A percentile compares a stretch with the other conserved stretches of the same genome.
Evolutionary conservation across 768 basidiomycete species (phyloP).

Genomic region (Rhodotorula graminis): DNA sequence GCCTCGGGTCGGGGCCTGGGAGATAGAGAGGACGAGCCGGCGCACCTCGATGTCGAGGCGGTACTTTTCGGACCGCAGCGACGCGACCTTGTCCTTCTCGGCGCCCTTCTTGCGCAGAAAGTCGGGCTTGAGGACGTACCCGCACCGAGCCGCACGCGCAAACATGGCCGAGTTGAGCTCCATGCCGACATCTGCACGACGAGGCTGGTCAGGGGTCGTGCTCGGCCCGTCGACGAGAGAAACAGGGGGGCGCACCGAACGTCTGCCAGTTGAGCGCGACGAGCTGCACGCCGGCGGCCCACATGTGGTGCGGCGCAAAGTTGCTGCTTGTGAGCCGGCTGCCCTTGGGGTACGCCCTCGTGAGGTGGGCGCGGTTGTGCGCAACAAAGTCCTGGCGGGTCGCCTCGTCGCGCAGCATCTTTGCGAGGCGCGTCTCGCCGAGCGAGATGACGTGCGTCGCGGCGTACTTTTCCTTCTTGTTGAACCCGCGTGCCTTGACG

Average conservation of each 20-base stretch:
- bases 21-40: slow-evolving; percentile 3
- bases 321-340: slow-evolving; percentile 75
- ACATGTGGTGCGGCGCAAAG: slow-evolving; percentile 80
- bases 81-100: slow-evolving; percentile 56
- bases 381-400: slow-evolving; percentile 58
- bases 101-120: slow-evolving; percentile 57
- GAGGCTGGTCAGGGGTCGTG: background rate
- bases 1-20: background rate
- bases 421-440: slow-evolving; percentile 74
- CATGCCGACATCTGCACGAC: slow-evolving; percentile 67
- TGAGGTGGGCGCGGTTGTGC: slow-evolving; percentile 76
- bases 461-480: slow-evolving; percentile 76
- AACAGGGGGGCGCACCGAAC: slow-evolving; percentile 58
- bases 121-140: slow-evolving; percentile 83
- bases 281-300: slow-evolving; percentile 81
- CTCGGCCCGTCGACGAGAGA: background rate
- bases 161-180: slow-evolving; percentile 97
- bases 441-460: slow-evolving; percentile 88
- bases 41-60: slow-evolving; percentile 62
- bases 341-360: slow-evolving; percentile 81
- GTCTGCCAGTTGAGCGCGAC: slow-evolving; percentile 99
- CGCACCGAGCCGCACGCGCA: slow-evolving; percentile 75
- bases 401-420: slow-evolving; percentile 57
- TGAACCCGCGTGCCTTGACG: slow-evolving; percentile 68
- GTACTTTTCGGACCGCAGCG: slow-evolving; percentile 57